Percentiles rank a stretch among this genome's conserved stretches.
Conservation (phyloP, 2,329 filamentous ascomycete genomes). For the Neofusicoccum cordaticola region DNA sequence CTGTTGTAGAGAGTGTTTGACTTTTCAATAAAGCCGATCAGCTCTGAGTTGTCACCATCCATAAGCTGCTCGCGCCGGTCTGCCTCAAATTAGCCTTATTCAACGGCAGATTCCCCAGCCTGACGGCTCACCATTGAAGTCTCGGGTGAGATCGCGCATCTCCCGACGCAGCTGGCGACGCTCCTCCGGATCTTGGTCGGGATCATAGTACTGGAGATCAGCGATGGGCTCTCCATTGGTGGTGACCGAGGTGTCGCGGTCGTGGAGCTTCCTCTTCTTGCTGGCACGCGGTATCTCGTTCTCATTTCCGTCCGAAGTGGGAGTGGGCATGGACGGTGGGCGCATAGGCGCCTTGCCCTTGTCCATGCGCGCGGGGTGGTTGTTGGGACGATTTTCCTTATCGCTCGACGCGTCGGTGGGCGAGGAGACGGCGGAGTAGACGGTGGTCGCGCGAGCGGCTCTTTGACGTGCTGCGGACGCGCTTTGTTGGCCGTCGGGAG, state of each 20-base stretch:
- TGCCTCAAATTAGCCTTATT: constrained; percentile 33
- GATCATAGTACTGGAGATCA: constrained; percentile 62
- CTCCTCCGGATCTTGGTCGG: constrained; percentile 74
- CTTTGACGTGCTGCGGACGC: background rate
- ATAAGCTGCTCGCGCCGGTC: constrained; percentile 73
- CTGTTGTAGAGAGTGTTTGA: constrained; percentile 64
- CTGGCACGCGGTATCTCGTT: constrained; percentile 27
- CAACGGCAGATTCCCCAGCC: background rate
- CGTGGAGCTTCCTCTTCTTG: constrained; percentile 47
- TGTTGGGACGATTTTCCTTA: constrained; percentile 43
- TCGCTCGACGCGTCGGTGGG: constrained; percentile 36
- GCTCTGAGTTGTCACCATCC: constrained; percentile 60
- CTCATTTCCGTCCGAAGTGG: constrained; percentile 34
- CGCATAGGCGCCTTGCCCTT: constrained; percentile 42
- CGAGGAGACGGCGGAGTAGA: background rate
- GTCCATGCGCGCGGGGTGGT: constrained; percentile 22
- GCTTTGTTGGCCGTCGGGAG: constrained; percentile 24
- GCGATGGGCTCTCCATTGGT: constrained; percentile 16
- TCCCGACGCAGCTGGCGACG: constrained; percentile 68
- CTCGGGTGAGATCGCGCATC: constrained; percentile 64
- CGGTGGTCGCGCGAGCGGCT: background rate
- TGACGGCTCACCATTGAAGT: constrained; percentile 53
- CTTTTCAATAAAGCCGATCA: constrained; percentile 63
- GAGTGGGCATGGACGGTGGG: constrained; percentile 33
- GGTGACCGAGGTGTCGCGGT: constrained; percentile 24